Evolutionary conservation across 306 rosid species (phyloP).

Genomic region (Castanea crenata): DNA sequence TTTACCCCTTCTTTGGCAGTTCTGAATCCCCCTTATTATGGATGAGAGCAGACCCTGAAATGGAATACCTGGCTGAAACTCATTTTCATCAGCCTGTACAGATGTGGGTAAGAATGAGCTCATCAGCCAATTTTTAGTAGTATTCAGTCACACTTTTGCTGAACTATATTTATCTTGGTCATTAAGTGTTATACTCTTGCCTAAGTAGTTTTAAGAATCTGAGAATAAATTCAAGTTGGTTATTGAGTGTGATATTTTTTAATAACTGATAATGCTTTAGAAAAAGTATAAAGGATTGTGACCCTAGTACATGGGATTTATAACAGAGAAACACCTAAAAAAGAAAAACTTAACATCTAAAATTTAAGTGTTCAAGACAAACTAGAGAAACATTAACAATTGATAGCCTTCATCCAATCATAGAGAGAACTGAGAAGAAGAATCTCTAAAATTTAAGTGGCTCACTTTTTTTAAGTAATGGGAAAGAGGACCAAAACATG

Average conservation of each 20-base stretch:
- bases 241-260: not conserved
- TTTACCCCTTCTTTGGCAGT: conserved; percentile 34
- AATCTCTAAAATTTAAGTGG: not conserved
- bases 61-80: conserved; percentile 96
- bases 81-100: conserved; percentile 91
- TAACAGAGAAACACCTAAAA: not conserved
- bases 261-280: not conserved
- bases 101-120: conserved; percentile 93
- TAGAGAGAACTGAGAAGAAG: not conserved
- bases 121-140: not conserved
- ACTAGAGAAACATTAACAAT: not conserved
- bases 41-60: conserved; percentile 99
- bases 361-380: not conserved
- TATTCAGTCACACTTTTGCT: not conserved
- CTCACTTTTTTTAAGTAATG: not conserved
- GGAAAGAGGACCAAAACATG: not conserved
- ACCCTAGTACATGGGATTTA: not conserved
- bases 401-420: not conserved
- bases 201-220: not conserved
- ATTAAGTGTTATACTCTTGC: not conserved
- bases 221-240: no score
- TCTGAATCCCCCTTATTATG: conserved; percentile 89
- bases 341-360: not conserved
- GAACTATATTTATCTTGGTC: conserved; percentile 1
- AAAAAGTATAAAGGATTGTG: not conserved